Percentiles rank a stretch among this genome's conserved stretches.
These are phyloP conservation scores for Boechera divaricarpa DNA, from an alignment of 345 rosid species.

Conservation along the genomic window DNA sequence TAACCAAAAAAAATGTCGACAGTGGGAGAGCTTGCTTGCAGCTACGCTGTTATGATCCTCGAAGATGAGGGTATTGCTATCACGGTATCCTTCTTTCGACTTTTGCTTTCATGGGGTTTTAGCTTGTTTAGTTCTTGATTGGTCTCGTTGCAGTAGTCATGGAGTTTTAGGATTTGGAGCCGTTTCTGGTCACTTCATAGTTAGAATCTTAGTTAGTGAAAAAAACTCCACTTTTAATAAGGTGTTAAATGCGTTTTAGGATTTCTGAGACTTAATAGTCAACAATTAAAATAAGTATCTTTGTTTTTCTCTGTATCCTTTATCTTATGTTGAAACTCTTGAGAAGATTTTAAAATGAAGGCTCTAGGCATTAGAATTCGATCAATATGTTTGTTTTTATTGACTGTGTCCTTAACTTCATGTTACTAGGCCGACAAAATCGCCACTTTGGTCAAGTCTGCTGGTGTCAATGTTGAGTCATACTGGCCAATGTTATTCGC, in stretches of 20 bases:
- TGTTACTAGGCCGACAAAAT: conserved; percentile 75
- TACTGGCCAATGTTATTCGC: conserved; percentile 90
- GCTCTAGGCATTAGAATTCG: too few relatives aligned
- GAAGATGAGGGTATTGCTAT: conserved; percentile 77
- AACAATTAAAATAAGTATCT: not conserved
- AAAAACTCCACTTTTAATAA: too few relatives aligned
- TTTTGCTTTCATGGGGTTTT: too few relatives aligned
- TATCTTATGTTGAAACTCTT: not conserved
- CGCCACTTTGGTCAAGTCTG: conserved; percentile 59
- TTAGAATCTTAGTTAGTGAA: too few relatives aligned
- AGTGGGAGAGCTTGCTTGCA: conserved; percentile 72
- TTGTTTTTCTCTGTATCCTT: too few relatives aligned
- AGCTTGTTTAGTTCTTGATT: not conserved
- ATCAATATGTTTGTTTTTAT: too few relatives aligned
- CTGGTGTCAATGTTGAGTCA: conserved; percentile 63
- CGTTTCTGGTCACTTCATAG: not conserved
- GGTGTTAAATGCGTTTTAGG: too few relatives aligned
- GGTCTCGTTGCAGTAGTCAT: not conserved
- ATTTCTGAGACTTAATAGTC: too few relatives aligned
- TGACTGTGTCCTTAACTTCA: too few relatives aligned
- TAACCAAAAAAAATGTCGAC: conserved; percentile 52
- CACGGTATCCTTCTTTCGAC: conserved; percentile 43
- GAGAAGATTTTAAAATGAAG: not conserved
- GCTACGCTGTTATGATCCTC: conserved; percentile 77
- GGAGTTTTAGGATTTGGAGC: not conserved